phyloP scores from a whole-genome alignment of 306 rosid species.

The Vachellia pachyceras region DNA sequence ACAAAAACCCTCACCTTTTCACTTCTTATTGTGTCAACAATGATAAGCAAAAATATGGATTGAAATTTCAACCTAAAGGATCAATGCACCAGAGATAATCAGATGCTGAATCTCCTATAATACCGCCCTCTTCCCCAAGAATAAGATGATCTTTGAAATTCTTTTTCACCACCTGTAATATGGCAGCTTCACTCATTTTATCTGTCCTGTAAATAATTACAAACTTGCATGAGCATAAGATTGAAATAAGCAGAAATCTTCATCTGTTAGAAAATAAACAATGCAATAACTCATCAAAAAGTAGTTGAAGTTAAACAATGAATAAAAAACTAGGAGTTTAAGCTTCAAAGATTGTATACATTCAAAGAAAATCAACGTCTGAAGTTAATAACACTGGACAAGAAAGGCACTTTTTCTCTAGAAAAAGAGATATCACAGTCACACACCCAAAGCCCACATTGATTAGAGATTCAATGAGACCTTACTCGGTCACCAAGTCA shows the following conservation, averaged over 20 bases:
- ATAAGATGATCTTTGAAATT: conserved; percentile 82
- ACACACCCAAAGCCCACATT: not conserved
- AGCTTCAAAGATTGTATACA: conserved; percentile 3
- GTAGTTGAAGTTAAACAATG: not conserved
- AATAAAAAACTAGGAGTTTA: conserved; percentile 1
- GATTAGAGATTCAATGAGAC: conserved; percentile 42
- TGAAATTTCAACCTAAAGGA: conserved; percentile 78
- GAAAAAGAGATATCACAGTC: conserved; percentile 5
- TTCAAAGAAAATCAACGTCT: conserved; percentile 22
- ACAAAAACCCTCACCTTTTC: not conserved
- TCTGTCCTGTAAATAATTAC: conserved; percentile 73
- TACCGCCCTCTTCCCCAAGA: conserved; percentile 99
- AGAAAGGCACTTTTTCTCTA: not conserved
- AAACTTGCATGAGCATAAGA: conserved; percentile 32
- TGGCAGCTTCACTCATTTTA: conserved; percentile 92
- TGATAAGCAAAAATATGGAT: conserved; percentile 18
- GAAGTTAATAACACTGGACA: conserved; percentile 10
- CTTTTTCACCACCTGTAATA: conserved; percentile 71
- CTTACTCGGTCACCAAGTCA: conserved; percentile 99
- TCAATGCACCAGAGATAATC: conserved; percentile 99
- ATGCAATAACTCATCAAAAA: conserved; percentile 14
- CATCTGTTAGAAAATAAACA: conserved; percentile 4
- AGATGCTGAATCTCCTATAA: conserved; percentile 84
- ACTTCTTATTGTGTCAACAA: not conserved
- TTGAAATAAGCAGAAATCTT: conserved; percentile 1